These are phyloP conservation scores for Meripilus lineatus DNA, from an alignment of 1,284 basidiomycete species.

Conservation along the genomic window DNA sequence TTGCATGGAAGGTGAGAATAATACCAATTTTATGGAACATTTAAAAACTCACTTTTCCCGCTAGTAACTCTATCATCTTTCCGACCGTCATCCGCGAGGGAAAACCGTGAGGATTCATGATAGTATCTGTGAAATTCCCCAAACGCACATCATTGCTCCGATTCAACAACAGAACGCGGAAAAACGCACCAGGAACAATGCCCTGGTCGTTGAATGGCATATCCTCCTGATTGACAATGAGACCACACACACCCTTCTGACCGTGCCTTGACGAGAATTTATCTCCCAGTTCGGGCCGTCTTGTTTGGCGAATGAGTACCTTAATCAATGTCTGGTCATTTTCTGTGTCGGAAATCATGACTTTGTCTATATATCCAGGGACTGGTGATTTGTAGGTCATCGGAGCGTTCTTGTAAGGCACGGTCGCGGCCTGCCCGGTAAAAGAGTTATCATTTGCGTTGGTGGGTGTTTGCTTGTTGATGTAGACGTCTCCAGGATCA, in stretches of 20 bases:
- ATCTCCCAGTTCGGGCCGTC: conserved; percentile 95
- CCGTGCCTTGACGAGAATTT: conserved; percentile 99
- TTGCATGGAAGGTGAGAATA: neutral
- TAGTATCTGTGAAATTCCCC: conserved; percentile 64
- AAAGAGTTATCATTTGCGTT: conserved; percentile 86
- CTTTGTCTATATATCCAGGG: conserved; percentile 94
- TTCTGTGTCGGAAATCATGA: conserved; percentile 93
- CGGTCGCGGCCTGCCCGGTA: conserved; percentile 72
- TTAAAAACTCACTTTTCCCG: conserved; percentile 73
- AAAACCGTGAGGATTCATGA: conserved; percentile 99
- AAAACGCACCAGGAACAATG: conserved; percentile 74
- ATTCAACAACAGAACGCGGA: neutral
- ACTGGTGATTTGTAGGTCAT: conserved; percentile 92
- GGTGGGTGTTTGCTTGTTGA: conserved; percentile 95
- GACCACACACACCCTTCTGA: conserved; percentile 97
- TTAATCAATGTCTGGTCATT: conserved; percentile 98
- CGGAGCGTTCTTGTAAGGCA: conserved; percentile 86
- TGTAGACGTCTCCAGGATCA: conserved; percentile 90
- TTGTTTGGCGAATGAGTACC: conserved; percentile 96
- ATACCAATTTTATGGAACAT: conserved; percentile 5
- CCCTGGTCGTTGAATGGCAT: conserved; percentile 99
- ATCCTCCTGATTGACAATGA: conserved; percentile 98
- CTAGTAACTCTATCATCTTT: conserved; percentile 98
- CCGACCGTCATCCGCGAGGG: conserved; percentile 99
- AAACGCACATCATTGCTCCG: conserved; percentile 1